These are phyloP conservation scores for Gynochthodes officinalis DNA, from an alignment of 257 asterid species.

Conservation along the genomic window DNA sequence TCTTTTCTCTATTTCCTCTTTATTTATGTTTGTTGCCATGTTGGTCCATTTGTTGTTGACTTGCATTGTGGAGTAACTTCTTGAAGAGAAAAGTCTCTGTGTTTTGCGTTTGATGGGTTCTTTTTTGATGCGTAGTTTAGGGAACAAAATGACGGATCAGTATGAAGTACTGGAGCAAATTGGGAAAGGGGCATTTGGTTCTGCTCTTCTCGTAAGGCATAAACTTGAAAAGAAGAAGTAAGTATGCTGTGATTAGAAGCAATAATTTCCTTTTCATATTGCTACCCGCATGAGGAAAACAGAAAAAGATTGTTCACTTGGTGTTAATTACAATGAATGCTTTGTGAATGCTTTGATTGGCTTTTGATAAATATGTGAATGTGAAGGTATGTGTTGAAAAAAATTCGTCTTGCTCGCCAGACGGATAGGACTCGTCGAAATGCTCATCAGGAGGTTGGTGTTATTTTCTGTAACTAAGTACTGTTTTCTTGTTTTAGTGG, in stretches of 20 bases:
- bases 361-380: conserved; percentile 18
- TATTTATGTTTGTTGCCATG: neutral
- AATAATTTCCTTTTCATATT: neutral
- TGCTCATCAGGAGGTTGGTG: conserved; percentile 92
- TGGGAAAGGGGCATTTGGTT: conserved; percentile 94
- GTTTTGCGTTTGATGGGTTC: neutral
- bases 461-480: neutral
- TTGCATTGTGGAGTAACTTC: neutral
- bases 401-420: conserved; percentile 96
- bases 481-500: neutral
- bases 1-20: neutral
- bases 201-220: conserved; percentile 84
- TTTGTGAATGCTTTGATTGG: conserved; percentile 14
- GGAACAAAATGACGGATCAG: conserved; percentile 54
- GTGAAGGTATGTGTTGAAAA: conserved; percentile 77
- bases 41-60: too few relatives aligned
- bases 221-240: conserved; percentile 83
- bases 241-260: conserved; percentile 21
- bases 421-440: conserved; percentile 90
- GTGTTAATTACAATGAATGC: neutral
- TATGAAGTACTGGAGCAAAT: conserved; percentile 86
- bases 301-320: neutral
- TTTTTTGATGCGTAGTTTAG: conserved; percentile 1
- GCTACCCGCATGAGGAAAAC: neutral
- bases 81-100: neutral